These are phyloP conservation scores for Zygoascus sp. DNA, from an alignment of 1,139 yeast genomes.

Conservation along the genomic window DNA sequence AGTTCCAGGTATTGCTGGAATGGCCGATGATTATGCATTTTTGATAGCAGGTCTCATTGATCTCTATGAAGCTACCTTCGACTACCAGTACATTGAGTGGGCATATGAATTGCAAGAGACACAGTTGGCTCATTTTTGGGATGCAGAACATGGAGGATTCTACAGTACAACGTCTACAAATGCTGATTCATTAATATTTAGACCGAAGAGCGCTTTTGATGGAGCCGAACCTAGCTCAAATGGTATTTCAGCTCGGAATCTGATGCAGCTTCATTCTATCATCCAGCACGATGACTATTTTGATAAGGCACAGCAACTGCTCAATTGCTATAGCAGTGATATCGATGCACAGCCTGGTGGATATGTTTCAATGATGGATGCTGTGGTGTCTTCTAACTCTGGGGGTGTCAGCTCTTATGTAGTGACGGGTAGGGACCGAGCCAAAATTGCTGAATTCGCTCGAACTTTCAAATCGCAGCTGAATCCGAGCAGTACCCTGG, in stretches of 20 bases:
- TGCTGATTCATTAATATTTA: constrained; percentile 26
- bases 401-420: constrained; percentile 23
- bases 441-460: constrained; percentile 14
- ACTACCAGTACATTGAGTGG: constrained; percentile 30
- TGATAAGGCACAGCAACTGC: constrained; percentile 25
- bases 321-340: constrained; percentile 32
- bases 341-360: constrained; percentile 35
- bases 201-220: constrained; percentile 38
- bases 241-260: constrained; percentile 35
- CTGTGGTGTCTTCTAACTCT: constrained; percentile 18
- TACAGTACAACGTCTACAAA: constrained; percentile 24
- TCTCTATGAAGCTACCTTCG: constrained; percentile 34
- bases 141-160: constrained; percentile 34
- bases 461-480: constrained; percentile 6
- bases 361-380: constrained; percentile 29
- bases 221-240: constrained; percentile 38
- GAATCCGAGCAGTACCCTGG: constrained; percentile 19
- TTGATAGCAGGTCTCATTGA: constrained; percentile 36
- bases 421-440: constrained; percentile 24
- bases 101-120: constrained; percentile 34
- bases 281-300: constrained; percentile 25
- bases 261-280: constrained; percentile 30
- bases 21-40: constrained; percentile 39
- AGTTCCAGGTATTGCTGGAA: constrained; percentile 25
- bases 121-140: constrained; percentile 35